Evolutionary conservation across 495 filamentous ascomycete genomes (phyloP), one percentile per base, ranked within the genome.

Genomic region (Aspergillus sclerotiicarbonarius): DNA sequence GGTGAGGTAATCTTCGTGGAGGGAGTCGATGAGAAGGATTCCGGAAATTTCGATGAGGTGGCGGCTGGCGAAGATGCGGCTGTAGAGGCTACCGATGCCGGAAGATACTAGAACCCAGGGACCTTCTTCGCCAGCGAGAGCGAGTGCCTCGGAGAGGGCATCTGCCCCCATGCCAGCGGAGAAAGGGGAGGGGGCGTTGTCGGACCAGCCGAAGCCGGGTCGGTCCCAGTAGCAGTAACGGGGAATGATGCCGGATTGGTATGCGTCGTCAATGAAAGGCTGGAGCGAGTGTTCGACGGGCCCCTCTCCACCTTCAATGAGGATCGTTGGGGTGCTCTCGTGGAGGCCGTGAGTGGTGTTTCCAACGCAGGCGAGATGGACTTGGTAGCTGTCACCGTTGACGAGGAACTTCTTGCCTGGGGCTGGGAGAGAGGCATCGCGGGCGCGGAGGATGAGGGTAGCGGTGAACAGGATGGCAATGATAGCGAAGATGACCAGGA

Each of bases 161-260:
- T 96, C 90, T 7, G 88, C 84, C 1, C 89, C 86, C 87, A 96
- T 96, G 52, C 92, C 90, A 9, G 90, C 92, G 4, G 90, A 93
- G 65, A 95, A 86, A 1, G 94, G 93, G 2, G 91, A 96, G 8
- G 93, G 94, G 0, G 94, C 92, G 60, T 91, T 92, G 72, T 98
- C 94, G 47, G 90, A 94, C 85, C 89, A 96, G 35, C 80, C 91
- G 51, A 92, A 76, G 1, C 94, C 94, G 1, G 94, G 94, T 19
- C 94, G 88, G 65, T 98, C 94, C 75, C 90, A 95, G 72, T 96
- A 97, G 76, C 94, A 98, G 72, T 94, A 98, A 46, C 92, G 86
- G 49, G 72, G 68, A 58, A 98, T 94, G 29, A 84, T 86, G 25
- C 90, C 88, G 55, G 90, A 89, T 33, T 78, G 72, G 57, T 88